Conservation (phyloP, 768 basidiomycete genomes). For the Psilocybe azurescens region DNA sequence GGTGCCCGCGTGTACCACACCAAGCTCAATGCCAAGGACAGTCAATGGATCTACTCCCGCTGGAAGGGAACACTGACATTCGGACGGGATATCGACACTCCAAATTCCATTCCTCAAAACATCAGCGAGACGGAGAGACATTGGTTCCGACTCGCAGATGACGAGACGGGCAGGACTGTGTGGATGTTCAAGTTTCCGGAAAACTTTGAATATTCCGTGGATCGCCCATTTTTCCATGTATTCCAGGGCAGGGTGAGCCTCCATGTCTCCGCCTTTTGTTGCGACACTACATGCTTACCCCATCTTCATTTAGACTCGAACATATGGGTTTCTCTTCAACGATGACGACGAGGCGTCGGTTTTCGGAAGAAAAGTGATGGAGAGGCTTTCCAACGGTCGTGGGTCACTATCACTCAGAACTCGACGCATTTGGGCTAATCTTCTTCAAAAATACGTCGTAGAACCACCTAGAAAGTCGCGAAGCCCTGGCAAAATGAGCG, state of each 20-base stretch:
- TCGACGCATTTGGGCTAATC: constrained; percentile 16
- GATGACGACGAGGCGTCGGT: constrained; percentile 53
- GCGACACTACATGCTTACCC: constrained; percentile 42
- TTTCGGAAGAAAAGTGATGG: constrained; percentile 44
- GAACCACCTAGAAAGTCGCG: constrained; percentile 29
- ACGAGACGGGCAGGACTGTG: constrained; percentile 59
- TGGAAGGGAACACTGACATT: constrained; percentile 67
- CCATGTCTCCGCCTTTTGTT: background rate
- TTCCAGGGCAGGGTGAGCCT: constrained; percentile 82
- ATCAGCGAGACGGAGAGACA: constrained; percentile 37
- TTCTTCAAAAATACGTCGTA: constrained; percentile 12
- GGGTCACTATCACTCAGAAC: constrained; percentile 13
- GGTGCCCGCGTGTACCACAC: constrained; percentile 67
- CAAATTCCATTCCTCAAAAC: constrained; percentile 30
- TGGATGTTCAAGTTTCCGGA: constrained; percentile 73
- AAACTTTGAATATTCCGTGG: constrained; percentile 73
- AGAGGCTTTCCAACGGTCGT: constrained; percentile 35
- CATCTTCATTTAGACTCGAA: constrained; percentile 54
- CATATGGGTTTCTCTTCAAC: constrained; percentile 57
- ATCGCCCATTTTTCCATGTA: constrained; percentile 91
- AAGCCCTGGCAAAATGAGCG: constrained; percentile 41
- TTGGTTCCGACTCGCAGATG: constrained; percentile 72
- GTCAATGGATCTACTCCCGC: constrained; percentile 64
- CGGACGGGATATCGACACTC: constrained; percentile 43
- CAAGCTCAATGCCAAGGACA: constrained; percentile 45